These are phyloP conservation scores for Tolypocladium capitatum DNA, from an alignment of 2,329 filamentous ascomycete genomes.

Conservation along the genomic window DNA sequence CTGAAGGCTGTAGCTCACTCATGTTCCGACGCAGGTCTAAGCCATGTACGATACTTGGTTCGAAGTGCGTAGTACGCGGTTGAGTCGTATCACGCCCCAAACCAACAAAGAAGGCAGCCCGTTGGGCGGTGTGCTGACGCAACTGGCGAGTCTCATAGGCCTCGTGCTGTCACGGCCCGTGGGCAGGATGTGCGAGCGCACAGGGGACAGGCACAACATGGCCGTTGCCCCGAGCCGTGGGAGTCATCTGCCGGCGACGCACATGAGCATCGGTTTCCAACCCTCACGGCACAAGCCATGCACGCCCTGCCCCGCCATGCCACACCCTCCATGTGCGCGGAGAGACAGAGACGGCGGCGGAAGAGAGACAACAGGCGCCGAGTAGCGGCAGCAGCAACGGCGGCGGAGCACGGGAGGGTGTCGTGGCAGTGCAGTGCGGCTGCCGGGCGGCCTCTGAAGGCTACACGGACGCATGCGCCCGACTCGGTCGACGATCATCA, in stretches of 20 bases:
- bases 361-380: not conserved
- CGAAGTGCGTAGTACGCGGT: too few species aligned
- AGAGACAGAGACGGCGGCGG: not conserved
- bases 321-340: not conserved
- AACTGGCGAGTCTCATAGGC: too few species aligned
- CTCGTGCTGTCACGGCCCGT: too few species aligned
- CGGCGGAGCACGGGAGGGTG: not conserved
- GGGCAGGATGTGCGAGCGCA: too few species aligned
- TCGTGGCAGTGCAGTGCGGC: not conserved
- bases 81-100: not conserved
- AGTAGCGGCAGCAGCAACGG: not conserved
- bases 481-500: not conserved
- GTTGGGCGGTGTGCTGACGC: not conserved
- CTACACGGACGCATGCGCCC: too few species aligned
- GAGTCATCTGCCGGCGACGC: not conserved
- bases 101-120: not conserved
- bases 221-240: not conserved
- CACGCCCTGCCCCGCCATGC: not conserved
- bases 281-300: not conserved
- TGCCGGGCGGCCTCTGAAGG: too few species aligned
- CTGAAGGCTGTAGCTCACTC: not conserved
- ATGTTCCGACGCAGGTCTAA: too few species aligned
- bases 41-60: too few species aligned
- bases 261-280: not conserved
- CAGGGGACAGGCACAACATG: too few species aligned